Conservation (phyloP, 108 stramenopile species). For the Seminavis robusta region DNA sequence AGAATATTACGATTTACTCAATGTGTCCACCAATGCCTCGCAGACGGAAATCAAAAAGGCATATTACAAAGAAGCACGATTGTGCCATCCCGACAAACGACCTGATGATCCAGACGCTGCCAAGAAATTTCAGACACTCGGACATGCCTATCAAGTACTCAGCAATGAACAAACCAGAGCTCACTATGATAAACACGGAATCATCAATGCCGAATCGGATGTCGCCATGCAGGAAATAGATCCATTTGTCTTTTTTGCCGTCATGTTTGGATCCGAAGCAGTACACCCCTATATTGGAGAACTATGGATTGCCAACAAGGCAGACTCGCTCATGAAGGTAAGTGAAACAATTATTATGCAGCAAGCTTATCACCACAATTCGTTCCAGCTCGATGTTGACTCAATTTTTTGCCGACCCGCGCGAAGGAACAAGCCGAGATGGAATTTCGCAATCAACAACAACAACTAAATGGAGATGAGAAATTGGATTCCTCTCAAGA, state of each 20-base stretch:
- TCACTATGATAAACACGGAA: conserved; percentile 84
- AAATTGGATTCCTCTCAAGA: not conserved
- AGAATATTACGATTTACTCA: conserved; percentile 80
- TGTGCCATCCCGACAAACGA: conserved; percentile 84
- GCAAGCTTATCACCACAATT: not conserved
- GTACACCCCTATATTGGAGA: conserved; percentile 87
- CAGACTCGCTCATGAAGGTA: conserved; percentile 78
- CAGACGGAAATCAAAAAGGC: conserved; percentile 88
- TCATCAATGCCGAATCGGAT: conserved; percentile 36
- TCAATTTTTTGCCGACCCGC: too few relatives aligned
- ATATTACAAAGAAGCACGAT: conserved; percentile 83
- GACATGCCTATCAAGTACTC: conserved; percentile 90
- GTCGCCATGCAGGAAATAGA: conserved; percentile 66
- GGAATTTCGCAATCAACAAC: conserved; percentile 24
- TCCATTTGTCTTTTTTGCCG: conserved; percentile 81
- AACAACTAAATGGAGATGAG: conserved; percentile 2
- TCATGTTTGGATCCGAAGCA: conserved; percentile 83
- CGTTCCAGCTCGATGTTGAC: conserved; percentile 5
- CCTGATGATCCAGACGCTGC: conserved; percentile 84
- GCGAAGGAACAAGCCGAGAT: conserved; percentile 28
- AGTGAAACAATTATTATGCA: conserved; percentile 35
- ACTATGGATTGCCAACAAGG: conserved; percentile 80
- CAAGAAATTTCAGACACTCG: conserved; percentile 82
- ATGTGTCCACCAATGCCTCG: conserved; percentile 76
- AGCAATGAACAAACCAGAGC: conserved; percentile 78